phyloP scores from a whole-genome alignment of 2,329 filamentous ascomycete genomes.

The Cladosporium sp. region DNA sequence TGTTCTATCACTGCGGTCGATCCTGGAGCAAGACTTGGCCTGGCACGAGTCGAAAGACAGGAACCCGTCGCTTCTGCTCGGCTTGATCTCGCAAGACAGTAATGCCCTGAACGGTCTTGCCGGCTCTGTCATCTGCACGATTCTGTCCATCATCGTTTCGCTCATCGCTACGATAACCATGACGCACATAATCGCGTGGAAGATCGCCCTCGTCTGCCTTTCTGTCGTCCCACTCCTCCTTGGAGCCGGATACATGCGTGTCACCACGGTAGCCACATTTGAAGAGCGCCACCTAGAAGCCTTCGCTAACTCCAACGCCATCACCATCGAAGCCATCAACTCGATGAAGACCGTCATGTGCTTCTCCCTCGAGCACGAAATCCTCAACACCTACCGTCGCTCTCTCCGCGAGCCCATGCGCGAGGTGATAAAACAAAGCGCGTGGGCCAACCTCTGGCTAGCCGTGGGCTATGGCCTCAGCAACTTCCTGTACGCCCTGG shows the following conservation, averaged over 20 bases:
- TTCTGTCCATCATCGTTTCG: slow-evolving; percentile 65
- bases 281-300: slow-evolving; percentile 53
- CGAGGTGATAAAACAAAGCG: slow-evolving; percentile 14
- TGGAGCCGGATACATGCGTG: slow-evolving; percentile 64
- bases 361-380: slow-evolving; percentile 49
- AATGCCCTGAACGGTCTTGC: slow-evolving; percentile 64
- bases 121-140: slow-evolving; percentile 65
- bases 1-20: slow-evolving; percentile 59
- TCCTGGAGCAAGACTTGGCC: slow-evolving; percentile 63
- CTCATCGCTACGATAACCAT: slow-evolving; percentile 64
- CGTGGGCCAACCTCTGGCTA: slow-evolving; percentile 55
- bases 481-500: slow-evolving; percentile 68
- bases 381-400: slow-evolving; percentile 41
- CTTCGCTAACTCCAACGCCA: slow-evolving; percentile 48
- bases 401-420: slow-evolving; percentile 30
- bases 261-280: slow-evolving; percentile 56
- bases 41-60: slow-evolving; percentile 67
- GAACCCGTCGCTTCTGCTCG: slow-evolving; percentile 58
- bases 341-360: slow-evolving; percentile 51
- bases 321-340: slow-evolving; percentile 49
- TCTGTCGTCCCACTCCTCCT: slow-evolving; percentile 65
- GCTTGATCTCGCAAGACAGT: slow-evolving; percentile 66
- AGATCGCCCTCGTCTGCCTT: slow-evolving; percentile 68
- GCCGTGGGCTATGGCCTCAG: slow-evolving; percentile 58
- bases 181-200: slow-evolving; percentile 70